These are phyloP conservation scores for Blastobotrys americana DNA, from an alignment of 805 yeast genomes.

Conservation along the genomic window DNA sequence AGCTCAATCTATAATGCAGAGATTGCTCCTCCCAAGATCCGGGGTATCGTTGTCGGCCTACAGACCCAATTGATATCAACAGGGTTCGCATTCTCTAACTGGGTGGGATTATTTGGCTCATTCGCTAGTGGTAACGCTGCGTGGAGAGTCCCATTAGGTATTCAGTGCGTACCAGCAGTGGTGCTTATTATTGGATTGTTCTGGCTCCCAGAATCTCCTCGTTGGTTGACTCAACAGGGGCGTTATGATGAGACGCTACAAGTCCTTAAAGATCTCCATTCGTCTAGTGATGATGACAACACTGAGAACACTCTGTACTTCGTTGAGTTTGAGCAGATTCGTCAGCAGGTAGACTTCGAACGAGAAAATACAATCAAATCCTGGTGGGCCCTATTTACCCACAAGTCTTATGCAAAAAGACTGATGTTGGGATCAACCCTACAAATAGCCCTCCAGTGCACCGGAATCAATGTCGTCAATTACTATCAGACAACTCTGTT, in stretches of 20 bases:
- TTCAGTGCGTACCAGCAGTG: slow-evolving; percentile 42
- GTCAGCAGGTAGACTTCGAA: not conserved
- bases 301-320: not conserved
- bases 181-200: slow-evolving; percentile 36
- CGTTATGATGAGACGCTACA: slow-evolving; percentile 18
- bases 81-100: slow-evolving; percentile 4
- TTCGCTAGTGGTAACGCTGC: slow-evolving; percentile 26
- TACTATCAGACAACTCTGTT: slow-evolving; percentile 4
- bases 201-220: slow-evolving; percentile 46
- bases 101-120: slow-evolving; percentile 4
- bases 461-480: slow-evolving; percentile 5
- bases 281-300: not conserved
- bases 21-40: slow-evolving; percentile 1
- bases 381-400: not conserved
- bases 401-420: too few species aligned
- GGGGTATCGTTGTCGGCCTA: slow-evolving; percentile 6
- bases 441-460: too few species aligned
- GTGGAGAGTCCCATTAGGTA: slow-evolving; percentile 65
- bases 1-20: slow-evolving; percentile 3
- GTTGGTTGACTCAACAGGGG: slow-evolving; percentile 34
- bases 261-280: not conserved
- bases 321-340: not conserved
- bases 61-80: slow-evolving; percentile 2
- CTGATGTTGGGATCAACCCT: too few species aligned
- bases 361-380: not conserved